Evolutionary conservation across 2,329 filamentous ascomycete species (phyloP).

Genomic region (Xylariaceae sp.): DNA sequence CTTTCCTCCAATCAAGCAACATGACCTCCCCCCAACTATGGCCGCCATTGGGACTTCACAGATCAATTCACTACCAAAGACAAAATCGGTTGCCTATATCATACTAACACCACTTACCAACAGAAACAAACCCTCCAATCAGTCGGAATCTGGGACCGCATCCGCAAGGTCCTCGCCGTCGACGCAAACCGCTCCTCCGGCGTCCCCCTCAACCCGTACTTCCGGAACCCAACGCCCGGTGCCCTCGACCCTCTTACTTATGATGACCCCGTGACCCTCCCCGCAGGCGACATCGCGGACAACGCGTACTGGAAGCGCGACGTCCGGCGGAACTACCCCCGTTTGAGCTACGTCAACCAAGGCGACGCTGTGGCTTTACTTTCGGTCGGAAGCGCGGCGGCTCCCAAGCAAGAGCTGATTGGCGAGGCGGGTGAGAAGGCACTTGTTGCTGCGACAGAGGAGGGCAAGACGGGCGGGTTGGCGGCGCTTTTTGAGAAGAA

Average conservation of each 20-base stretch:
- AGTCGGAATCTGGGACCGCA: constrained; percentile 76
- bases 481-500: constrained; percentile 71
- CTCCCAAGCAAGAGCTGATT: constrained; percentile 79
- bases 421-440: constrained; percentile 65
- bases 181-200: constrained; percentile 88
- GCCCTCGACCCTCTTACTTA: constrained; percentile 65
- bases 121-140: constrained; percentile 98
- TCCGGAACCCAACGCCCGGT: constrained; percentile 80
- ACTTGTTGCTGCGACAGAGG: constrained; percentile 70
- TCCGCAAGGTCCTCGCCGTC: constrained; percentile 75
- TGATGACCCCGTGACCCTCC: constrained; percentile 77
- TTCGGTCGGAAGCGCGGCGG: constrained; percentile 74
- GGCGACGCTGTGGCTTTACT: constrained; percentile 81
- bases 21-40: neutral
- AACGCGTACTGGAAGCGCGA: constrained; percentile 98
- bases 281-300: constrained; percentile 83
- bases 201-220: constrained; percentile 88
- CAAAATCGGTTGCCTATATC: neutral
- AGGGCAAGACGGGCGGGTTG: constrained; percentile 63
- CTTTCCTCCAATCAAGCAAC: neutral
- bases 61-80: neutral
- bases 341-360: constrained; percentile 75
- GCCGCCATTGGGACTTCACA: neutral
- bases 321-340: constrained; percentile 74
- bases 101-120: neutral